These are phyloP conservation scores for Trichophyton mentagrophytes DNA, from an alignment of 2,329 filamentous ascomycete species.

Conservation along the genomic window DNA sequence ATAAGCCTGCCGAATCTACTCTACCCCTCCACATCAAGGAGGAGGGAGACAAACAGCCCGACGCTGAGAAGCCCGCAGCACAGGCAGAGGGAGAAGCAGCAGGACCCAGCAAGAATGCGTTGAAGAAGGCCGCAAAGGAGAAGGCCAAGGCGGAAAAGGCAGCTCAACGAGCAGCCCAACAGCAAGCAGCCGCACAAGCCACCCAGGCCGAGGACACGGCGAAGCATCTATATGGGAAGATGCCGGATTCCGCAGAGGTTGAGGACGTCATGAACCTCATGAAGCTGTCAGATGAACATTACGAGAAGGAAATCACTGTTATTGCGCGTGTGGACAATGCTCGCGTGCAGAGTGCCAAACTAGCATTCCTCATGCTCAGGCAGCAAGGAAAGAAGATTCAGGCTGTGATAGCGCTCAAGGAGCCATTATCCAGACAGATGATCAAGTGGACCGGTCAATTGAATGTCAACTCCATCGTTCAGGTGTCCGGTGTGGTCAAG, in stretches of 20 bases:
- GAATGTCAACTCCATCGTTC: constrained; percentile 67
- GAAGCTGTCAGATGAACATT: constrained; percentile 42
- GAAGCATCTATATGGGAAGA: constrained; percentile 68
- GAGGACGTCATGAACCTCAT: constrained; percentile 49
- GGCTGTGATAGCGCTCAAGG: constrained; percentile 57
- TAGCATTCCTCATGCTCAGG: constrained; percentile 77
- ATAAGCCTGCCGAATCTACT: constrained; percentile 9
- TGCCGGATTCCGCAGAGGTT: constrained; percentile 46
- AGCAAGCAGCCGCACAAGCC: constrained; percentile 55
- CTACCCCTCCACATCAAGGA: constrained; percentile 11
- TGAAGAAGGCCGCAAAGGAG: constrained; percentile 80
- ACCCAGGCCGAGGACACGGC: constrained; percentile 47
- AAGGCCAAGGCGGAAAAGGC: constrained; percentile 80
- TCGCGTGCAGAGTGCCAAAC: constrained; percentile 77
- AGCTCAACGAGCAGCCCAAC: constrained; percentile 55
- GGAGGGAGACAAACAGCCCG: constrained; percentile 8
- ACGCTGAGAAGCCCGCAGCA: not conserved
- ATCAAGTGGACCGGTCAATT: constrained; percentile 76
- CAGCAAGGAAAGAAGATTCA: constrained; percentile 70
- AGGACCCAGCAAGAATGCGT: constrained; percentile 59
- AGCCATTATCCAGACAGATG: constrained; percentile 67
- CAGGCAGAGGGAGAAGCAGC: constrained; percentile 26
- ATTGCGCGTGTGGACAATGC: constrained; percentile 77
- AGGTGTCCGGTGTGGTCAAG: constrained; percentile 68
- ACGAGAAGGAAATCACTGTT: constrained; percentile 60